Evolutionary conservation across 768 basidiomycete species (phyloP), one percentile per base, ranked within the genome.

Genomic region (Boletus rufocinnamomeus): DNA sequence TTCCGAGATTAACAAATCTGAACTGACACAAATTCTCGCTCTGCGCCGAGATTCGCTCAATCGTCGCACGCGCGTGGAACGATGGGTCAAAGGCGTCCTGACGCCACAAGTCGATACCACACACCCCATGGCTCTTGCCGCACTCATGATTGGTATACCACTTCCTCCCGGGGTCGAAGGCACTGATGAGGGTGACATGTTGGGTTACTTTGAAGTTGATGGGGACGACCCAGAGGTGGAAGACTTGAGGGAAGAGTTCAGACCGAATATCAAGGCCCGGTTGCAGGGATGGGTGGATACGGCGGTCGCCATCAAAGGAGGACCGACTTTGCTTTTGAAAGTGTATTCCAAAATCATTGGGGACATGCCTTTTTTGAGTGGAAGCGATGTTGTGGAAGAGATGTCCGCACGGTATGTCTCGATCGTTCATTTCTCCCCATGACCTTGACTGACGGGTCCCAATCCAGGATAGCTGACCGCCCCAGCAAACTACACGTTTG

Each of bases 101-200:
- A 80, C 84, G 0, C 77, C 79, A 0, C 71, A 71, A 1, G 55
- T 67, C 10, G 66, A 69, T 4, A 66, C 72, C 2, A 51, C 80
- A 34, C 75, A 82, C 58, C 84, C 84, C 2, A 78, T 86, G 77
- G 79, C 84, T 3, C 79, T 88, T 52, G 85, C 87, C 0, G 85
- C 85, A 17, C 80, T 87, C 79, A 81, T 88, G 78, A 82, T 86
- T 68, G 83, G 83, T 1, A 55, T 84, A 23, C 79, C 81, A 2
- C 52, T 79, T 11, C 71, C 76, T 3, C 75, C 74, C 0, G 75
- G 75, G 0, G 69, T 72, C 32, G 76, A 73, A 46, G 76, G 66
- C 58, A 70, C 45, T 4, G 80, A 82, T 13, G 80, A 74, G 1
- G 64, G 73, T 9, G 86, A 87, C 56, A 68, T 81, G 38, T 58